These are phyloP conservation scores for Diddensiella santjacobensis DNA, from an alignment of 805 yeast species.

Conservation along the genomic window DNA sequence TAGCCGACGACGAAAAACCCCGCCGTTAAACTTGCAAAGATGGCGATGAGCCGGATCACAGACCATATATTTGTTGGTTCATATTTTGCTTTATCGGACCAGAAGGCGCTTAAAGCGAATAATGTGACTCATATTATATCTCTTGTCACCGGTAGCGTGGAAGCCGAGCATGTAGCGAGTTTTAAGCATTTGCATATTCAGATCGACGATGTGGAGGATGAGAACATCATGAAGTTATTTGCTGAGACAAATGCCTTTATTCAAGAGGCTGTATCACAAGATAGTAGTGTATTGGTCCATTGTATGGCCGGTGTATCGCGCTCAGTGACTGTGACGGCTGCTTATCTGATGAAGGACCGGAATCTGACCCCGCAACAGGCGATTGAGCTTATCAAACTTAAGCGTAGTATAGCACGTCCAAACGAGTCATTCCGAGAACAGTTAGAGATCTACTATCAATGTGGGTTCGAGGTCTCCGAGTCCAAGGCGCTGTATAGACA, in stretches of 20 bases:
- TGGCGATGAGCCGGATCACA: conserved; percentile 21
- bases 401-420: conserved; percentile 56
- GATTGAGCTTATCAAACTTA: conserved; percentile 61
- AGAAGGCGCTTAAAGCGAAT: conserved; percentile 47
- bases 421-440: conserved; percentile 74
- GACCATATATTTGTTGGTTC: conserved; percentile 63
- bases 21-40: too few species aligned
- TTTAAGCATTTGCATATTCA: conserved; percentile 50
- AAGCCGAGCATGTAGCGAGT: conserved; percentile 44
- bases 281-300: conserved; percentile 38
- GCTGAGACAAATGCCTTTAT: conserved; percentile 64
- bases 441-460: conserved; percentile 54
- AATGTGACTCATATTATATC: conserved; percentile 73
- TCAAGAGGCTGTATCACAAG: conserved; percentile 44
- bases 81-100: conserved; percentile 56
- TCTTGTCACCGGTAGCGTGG: conserved; percentile 59
- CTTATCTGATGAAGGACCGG: conserved; percentile 81
- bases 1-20: too few species aligned
- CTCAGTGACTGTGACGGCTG: conserved; percentile 79
- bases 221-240: conserved; percentile 61
- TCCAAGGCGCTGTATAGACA: conserved; percentile 38
- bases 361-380: conserved; percentile 58
- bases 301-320: conserved; percentile 89
- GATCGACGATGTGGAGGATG: conserved; percentile 66
- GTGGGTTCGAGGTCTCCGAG: conserved; percentile 33